Percentiles rank a stretch among this genome's conserved stretches.
Evolutionary conservation across 805 yeast species (phyloP).

Genomic region (Wickerhamiella sorbophila): DNA sequence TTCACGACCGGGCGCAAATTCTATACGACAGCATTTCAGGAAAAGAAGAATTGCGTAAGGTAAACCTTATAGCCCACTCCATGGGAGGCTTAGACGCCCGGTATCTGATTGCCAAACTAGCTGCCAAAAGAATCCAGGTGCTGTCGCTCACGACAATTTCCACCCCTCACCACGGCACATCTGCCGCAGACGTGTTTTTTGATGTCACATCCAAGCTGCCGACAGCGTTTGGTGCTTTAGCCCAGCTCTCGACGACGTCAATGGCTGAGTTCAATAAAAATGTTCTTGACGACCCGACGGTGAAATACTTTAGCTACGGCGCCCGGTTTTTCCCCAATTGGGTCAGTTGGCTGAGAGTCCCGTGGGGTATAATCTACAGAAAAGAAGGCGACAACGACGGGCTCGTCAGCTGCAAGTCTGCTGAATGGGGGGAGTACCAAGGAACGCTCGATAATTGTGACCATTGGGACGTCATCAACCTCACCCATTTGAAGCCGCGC

Average conservation of each 20-base stretch:
- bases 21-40: conserved; percentile 38
- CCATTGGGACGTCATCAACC: conserved; percentile 74
- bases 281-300: conserved; percentile 42
- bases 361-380: conserved; percentile 48
- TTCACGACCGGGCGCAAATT: conserved; percentile 48
- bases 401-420: conserved; percentile 59
- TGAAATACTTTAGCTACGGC: conserved; percentile 71
- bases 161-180: conserved; percentile 82
- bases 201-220: conserved; percentile 18
- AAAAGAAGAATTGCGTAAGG: conserved; percentile 24
- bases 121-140: conserved; percentile 37
- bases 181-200: conserved; percentile 58
- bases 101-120: conserved; percentile 49
- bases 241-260: conserved; percentile 47
- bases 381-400: conserved; percentile 64
- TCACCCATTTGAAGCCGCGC: conserved; percentile 29
- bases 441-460: conserved; percentile 72
- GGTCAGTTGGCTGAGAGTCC: conserved; percentile 42
- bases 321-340: conserved; percentile 53
- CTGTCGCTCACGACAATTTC: conserved; percentile 70
- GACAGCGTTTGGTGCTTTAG: conserved; percentile 30
- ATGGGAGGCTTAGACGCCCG: conserved; percentile 91
- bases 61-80: conserved; percentile 75
- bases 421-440: conserved; percentile 71
- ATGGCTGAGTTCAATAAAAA: conserved; percentile 40